Conservation (phyloP, 2,329 filamentous ascomycete genomes). For the Cercospora janseana region DNA sequence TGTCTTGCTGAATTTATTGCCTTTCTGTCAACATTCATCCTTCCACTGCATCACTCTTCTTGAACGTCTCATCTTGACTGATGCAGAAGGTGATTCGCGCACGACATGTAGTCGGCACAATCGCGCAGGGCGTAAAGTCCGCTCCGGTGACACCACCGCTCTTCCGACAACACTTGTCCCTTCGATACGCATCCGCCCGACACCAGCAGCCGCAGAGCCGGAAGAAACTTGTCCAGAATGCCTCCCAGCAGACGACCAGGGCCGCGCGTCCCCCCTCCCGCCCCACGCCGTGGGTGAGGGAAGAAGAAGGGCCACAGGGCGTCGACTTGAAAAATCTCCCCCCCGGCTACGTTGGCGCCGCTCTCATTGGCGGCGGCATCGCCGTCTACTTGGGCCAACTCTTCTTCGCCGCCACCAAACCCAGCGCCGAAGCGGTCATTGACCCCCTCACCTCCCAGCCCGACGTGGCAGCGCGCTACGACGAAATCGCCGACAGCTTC, state of each 20-base stretch:
- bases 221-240: background rate
- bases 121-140: constrained; percentile 8
- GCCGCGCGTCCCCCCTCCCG: background rate
- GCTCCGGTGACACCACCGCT: background rate
- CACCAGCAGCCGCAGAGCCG: background rate
- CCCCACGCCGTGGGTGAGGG: background rate
- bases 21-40: background rate
- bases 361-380: constrained; percentile 34
- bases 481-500: constrained; percentile 46
- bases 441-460: constrained; percentile 32
- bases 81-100: constrained; percentile 23
- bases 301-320: background rate
- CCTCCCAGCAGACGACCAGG: background rate
- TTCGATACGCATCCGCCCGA: background rate
- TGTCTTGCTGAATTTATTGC: too few species aligned
- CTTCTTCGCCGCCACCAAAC: constrained; percentile 35
- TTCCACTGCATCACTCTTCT: background rate
- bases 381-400: constrained; percentile 44
- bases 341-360: constrained; percentile 9
- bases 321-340: constrained; percentile 12
- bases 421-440: constrained; percentile 29
- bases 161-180: constrained; percentile 1
- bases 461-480: constrained; percentile 48
- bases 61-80: constrained; percentile 8
- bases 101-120: constrained; percentile 27